Evolutionary conservation across 202 grass and related monocot genomes (phyloP).

Genomic region (Elaeis oleifera): DNA sequence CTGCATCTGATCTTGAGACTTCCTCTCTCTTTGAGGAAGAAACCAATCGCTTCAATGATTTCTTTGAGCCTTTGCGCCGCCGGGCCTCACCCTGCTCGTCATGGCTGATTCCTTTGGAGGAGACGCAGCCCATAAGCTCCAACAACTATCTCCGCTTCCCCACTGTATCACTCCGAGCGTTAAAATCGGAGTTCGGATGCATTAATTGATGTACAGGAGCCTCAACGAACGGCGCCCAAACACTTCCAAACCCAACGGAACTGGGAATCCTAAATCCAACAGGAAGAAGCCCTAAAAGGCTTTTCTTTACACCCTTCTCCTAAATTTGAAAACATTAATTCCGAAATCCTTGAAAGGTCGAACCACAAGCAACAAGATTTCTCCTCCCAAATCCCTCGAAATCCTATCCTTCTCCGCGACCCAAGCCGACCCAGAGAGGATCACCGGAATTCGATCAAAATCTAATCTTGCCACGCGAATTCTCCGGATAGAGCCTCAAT

Average conservation of each 20-base stretch:
- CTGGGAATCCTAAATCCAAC: slow-evolving; percentile 15
- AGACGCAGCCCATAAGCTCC: slow-evolving; percentile 70
- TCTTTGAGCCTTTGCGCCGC: slow-evolving; percentile 43
- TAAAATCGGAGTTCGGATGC: slow-evolving; percentile 9
- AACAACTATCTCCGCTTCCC: slow-evolving; percentile 11
- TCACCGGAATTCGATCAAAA: slow-evolving; percentile 34
- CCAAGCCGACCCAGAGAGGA: slow-evolving; percentile 1
- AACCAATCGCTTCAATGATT: slow-evolving; percentile 71
- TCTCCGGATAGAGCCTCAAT: too few relatives aligned
- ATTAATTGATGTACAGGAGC: slow-evolving; percentile 2
- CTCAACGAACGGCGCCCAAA: slow-evolving; percentile 16
- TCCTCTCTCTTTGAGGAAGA: slow-evolving; percentile 62
- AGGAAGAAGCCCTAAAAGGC: slow-evolving; percentile 6
- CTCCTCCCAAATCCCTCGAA: not conserved
- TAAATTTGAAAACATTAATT: too few relatives aligned
- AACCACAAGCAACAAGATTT: not conserved
- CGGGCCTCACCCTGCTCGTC: slow-evolving; percentile 25
- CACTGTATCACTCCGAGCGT: slow-evolving; percentile 6
- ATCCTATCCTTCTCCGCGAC: not conserved
- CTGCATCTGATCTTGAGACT: slow-evolving; percentile 43
- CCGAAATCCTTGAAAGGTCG: not conserved
- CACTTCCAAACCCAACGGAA: slow-evolving; percentile 4
- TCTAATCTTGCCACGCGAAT: slow-evolving; percentile 39
- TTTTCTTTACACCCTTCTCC: not conserved
- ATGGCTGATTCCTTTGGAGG: slow-evolving; percentile 68